Percentiles rank a stretch among this genome's conserved stretches.
Conservation (phyloP, 2,329 filamentous ascomycete genomes). For the Hymenoscyphus infarciens region DNA sequence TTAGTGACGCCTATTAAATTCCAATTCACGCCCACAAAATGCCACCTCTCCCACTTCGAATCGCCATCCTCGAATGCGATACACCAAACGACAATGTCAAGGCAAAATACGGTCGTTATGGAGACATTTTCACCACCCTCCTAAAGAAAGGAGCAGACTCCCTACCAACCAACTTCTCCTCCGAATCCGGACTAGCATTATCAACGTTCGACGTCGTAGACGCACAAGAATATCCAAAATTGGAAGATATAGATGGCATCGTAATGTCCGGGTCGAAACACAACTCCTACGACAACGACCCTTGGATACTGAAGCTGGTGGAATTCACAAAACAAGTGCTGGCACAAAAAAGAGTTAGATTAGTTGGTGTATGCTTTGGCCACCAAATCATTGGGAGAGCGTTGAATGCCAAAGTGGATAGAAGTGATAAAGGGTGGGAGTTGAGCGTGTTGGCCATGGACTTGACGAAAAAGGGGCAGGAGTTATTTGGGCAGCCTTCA, state of each 20-base stretch:
- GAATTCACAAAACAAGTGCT: conserved; percentile 61
- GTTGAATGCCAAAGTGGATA: conserved; percentile 62
- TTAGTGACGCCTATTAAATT: background rate
- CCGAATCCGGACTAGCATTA: conserved; percentile 34
- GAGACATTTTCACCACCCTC: conserved; percentile 63
- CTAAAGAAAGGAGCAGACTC: conserved; percentile 51
- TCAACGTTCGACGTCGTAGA: conserved; percentile 46
- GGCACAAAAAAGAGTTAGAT: conserved; percentile 56
- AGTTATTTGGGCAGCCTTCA: conserved; percentile 65
- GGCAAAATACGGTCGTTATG: conserved; percentile 67
- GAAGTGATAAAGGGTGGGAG: conserved; percentile 74
- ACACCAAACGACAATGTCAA: conserved; percentile 63
- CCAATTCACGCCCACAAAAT: conserved; percentile 17
- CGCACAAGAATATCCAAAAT: conserved; percentile 64
- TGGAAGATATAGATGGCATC: conserved; percentile 75
- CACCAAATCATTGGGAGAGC: conserved; percentile 81
- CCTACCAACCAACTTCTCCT: conserved; percentile 42
- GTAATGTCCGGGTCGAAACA: conserved; percentile 74
- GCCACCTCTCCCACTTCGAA: conserved; percentile 33
- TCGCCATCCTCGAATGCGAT: conserved; percentile 88
- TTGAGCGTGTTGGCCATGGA: conserved; percentile 67
- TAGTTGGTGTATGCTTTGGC: conserved; percentile 84
- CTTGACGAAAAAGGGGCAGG: conserved; percentile 65
- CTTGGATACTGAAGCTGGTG: conserved; percentile 74
- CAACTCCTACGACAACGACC: conserved; percentile 68